Base-by-base conservation (phyloP, 768 basidiomycete genomes). In the Lentinula aciculospora region DNA sequence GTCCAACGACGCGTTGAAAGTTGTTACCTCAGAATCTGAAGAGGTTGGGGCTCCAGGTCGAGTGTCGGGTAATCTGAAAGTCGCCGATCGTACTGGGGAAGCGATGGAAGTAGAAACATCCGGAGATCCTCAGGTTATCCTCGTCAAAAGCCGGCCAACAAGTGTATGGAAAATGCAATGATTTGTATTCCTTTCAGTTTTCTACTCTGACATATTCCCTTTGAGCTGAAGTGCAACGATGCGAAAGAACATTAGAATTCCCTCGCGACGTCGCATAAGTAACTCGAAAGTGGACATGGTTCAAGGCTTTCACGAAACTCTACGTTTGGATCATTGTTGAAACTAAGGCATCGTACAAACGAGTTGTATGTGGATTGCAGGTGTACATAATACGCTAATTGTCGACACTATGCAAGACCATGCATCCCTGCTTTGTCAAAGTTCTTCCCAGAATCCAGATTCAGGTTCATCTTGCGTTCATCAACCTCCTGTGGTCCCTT, bases 11-110 rank as follows among this genome's bases (percentile, higher is more conserved):
- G 15, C n/a, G 8, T 51, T 21, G 37, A 31, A 9, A 19, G 13
- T 7, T 13, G 19, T 25, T 32, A 10, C 28, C 28, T 8, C 70
- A 66, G 34, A 53, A 15, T 23, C 34, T 17, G 51, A 25, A 23
- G 51, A 25, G 51, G 34, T 36, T 17, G n/a, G 32, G 23, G 21
- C 34, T 25, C 17, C 51, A 39, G 36, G 10, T 9, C 49, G 27
- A 39, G 51, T 23, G 23, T 23, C 25, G 36, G 51, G 17, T 39
- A 53, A 23, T 21, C 19, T 10, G 8, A 53, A 53, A 23, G 51
- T 53, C 51, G 36, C 51, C 36, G 51, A 40, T 19, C 17, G 6
- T 39, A 2, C 23, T 2, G 51, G 36, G 27, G 29, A 29, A 27
- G 7, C 45, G 21, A 46, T 13, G 17, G 40, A 44, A 21, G 29